Base-by-base conservation (phyloP, 208 protist species). In the Trypanosoma caninum region DNA sequence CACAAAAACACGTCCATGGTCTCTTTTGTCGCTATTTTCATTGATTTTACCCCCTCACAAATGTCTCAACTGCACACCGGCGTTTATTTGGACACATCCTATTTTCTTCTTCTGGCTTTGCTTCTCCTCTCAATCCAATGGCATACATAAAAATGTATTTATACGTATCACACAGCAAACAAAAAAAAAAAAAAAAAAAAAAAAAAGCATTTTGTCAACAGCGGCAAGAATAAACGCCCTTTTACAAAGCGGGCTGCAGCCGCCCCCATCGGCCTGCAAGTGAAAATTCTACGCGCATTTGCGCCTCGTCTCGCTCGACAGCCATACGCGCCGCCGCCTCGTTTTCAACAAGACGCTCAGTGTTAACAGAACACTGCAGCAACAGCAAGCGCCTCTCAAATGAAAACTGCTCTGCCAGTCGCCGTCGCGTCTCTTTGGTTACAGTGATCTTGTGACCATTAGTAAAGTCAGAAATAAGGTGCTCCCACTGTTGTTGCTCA, bases 361-460 rank as follows among this genome's bases (percentile, higher is more conserved):
- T 16, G 16, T 14, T 27, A 3, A 54, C 30, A 20, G 38, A 37
- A 28, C 30, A 59, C 30, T 68, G 50, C 10, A 68, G 18, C 40
- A 33, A 9, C 11, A 9, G 50, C 2, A 68, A 13, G 20, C 61
- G 48, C 8, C 54, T 34, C 38, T 68, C 61, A 59, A 68, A 68
- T 6, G 25, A 9, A 45, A 68, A 68, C 34, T 59, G 61, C n/a
- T 45, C 44, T 0, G 4, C 23, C 22, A 68, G 27, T 16, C 54
- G 61, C 5, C 44, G 51, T 16, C 53, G 28, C 16, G 34, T 59
- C 22, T 53, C 53, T 8, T 57, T 14, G 6, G 53, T 14, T 9
- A 20, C 11, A 34, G 59, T 3, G 3, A 30, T 3, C 7, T 41
- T 16, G 20, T 35, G 33, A 10, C n/a, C 18, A 1, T 44, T 11